Percentiles rank a stretch among this genome's conserved stretches.
phyloP scores from a whole-genome alignment of 1,284 basidiomycete species.

The Vanrija sp. region DNA sequence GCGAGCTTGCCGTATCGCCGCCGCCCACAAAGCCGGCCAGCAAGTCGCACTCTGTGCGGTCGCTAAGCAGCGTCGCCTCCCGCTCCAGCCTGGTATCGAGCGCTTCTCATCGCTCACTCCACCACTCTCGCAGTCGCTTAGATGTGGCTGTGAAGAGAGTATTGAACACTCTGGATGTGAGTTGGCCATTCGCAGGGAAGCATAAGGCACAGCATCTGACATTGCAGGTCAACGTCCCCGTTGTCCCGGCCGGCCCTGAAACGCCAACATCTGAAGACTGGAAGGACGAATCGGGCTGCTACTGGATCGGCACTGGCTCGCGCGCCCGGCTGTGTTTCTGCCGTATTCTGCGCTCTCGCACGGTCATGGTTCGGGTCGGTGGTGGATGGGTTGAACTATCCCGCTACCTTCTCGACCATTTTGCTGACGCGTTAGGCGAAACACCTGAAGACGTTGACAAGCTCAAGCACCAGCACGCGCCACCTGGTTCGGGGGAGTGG shows the following conservation, averaged over 20 bases:
- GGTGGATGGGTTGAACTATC: slow-evolving; percentile 91
- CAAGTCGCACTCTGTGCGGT: too few relatives aligned
- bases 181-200: too few relatives aligned
- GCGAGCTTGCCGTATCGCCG: too few relatives aligned
- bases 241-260: slow-evolving; percentile 61
- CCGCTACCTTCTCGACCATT: slow-evolving; percentile 81
- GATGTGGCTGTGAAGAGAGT: slow-evolving; percentile 89
- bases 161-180: slow-evolving; percentile 77
- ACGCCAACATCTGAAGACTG: slow-evolving; percentile 49
- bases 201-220: neutral
- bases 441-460: neutral
- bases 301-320: slow-evolving; percentile 88
- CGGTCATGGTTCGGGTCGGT: slow-evolving; percentile 91
- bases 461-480: neutral
- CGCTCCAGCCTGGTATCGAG: too few relatives aligned
- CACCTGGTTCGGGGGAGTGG: neutral
- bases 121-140: slow-evolving; percentile 69
- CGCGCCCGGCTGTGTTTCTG: slow-evolving; percentile 77
- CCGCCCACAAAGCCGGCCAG: too few relatives aligned
- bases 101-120: too few relatives aligned
- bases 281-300: slow-evolving; percentile 88
- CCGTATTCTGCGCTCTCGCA: slow-evolving; percentile 82
- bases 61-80: too few relatives aligned
- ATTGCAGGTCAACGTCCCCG: slow-evolving; percentile 62
- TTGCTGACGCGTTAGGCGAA: slow-evolving; percentile 65